phyloP scores from a whole-genome alignment of 1,139 yeast species.

The Blastobotrys serpentis region DNA sequence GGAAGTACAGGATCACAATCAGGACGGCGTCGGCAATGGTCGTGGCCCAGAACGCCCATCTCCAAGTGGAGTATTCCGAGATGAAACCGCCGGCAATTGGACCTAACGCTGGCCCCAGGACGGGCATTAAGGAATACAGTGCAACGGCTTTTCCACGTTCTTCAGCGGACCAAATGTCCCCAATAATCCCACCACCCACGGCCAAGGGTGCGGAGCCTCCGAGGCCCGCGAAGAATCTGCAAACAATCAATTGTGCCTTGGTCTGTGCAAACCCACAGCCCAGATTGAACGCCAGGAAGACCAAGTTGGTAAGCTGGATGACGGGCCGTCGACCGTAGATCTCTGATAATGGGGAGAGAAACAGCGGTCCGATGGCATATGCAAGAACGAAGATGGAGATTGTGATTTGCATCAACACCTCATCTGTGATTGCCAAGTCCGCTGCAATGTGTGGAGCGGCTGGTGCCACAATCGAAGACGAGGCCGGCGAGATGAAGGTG shows the following conservation, averaged over 20 bases:
- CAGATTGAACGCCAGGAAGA: slow-evolving; percentile 52
- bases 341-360: slow-evolving; percentile 61
- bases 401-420: slow-evolving; percentile 46
- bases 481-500: slow-evolving; percentile 56
- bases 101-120: slow-evolving; percentile 60
- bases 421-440: slow-evolving; percentile 43
- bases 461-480: slow-evolving; percentile 60
- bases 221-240: slow-evolving; percentile 57
- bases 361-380: slow-evolving; percentile 61
- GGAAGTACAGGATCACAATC: slow-evolving; percentile 44
- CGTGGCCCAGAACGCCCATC: slow-evolving; percentile 59
- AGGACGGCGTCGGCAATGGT: slow-evolving; percentile 52
- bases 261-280: slow-evolving; percentile 57
- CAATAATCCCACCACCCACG: slow-evolving; percentile 65
- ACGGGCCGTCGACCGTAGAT: slow-evolving; percentile 56
- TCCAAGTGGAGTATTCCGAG: slow-evolving; percentile 49
- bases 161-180: slow-evolving; percentile 54
- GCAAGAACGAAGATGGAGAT: slow-evolving; percentile 59
- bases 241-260: slow-evolving; percentile 49
- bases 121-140: slow-evolving; percentile 54
- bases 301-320: slow-evolving; percentile 49
- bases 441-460: slow-evolving; percentile 49
- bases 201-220: slow-evolving; percentile 65
- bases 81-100: slow-evolving; percentile 59
- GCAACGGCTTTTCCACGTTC: slow-evolving; percentile 58